phyloP scores from a whole-genome alignment of 495 filamentous ascomycete species.

The Podospora comata region DNA sequence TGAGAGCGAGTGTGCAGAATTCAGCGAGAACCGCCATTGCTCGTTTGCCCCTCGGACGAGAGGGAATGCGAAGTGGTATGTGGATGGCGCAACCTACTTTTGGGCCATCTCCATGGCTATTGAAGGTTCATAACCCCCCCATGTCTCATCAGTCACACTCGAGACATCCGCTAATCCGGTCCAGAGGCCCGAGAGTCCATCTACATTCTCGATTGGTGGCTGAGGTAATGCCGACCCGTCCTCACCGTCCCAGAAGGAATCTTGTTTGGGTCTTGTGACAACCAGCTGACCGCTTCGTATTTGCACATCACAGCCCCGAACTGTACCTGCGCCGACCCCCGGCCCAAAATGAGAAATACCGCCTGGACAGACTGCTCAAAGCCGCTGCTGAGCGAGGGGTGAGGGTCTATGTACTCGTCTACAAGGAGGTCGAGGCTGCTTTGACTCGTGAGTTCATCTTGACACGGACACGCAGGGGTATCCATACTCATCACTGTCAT shows the following conservation, averaged over 20 bases:
- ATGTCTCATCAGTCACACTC: slow-evolving; percentile 3
- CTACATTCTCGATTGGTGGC: slow-evolving; percentile 95
- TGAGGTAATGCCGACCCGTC: slow-evolving; percentile 43
- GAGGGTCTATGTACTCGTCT: slow-evolving; percentile 84
- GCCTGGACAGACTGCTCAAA: slow-evolving; percentile 83
- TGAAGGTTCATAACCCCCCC: slow-evolving; percentile 49
- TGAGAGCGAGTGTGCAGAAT: slow-evolving; percentile 31
- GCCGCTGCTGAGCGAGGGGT: slow-evolving; percentile 87
- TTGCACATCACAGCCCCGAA: slow-evolving; percentile 55
- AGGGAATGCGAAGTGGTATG: slow-evolving; percentile 92
- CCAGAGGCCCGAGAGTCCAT: slow-evolving; percentile 72
- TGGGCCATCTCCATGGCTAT: slow-evolving; percentile 82
- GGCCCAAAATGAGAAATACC: slow-evolving; percentile 75
- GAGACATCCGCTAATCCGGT: slow-evolving; percentile 20
- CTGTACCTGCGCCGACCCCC: slow-evolving; percentile 86
- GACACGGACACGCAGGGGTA: slow-evolving; percentile 10
- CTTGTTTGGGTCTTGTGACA: slow-evolving; percentile 11
- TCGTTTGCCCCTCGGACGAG: slow-evolving; percentile 86
- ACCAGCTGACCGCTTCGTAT: neutral
- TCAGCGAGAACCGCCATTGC: slow-evolving; percentile 64
- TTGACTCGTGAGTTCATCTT: slow-evolving; percentile 66
- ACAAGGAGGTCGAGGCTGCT: slow-evolving; percentile 89
- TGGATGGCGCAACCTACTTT: slow-evolving; percentile 90
- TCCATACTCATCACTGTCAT: neutral
- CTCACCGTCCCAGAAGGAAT: neutral